phyloP scores from a whole-genome alignment of 1,284 basidiomycete genomes.

The Microbotryum scabiosae region DNA sequence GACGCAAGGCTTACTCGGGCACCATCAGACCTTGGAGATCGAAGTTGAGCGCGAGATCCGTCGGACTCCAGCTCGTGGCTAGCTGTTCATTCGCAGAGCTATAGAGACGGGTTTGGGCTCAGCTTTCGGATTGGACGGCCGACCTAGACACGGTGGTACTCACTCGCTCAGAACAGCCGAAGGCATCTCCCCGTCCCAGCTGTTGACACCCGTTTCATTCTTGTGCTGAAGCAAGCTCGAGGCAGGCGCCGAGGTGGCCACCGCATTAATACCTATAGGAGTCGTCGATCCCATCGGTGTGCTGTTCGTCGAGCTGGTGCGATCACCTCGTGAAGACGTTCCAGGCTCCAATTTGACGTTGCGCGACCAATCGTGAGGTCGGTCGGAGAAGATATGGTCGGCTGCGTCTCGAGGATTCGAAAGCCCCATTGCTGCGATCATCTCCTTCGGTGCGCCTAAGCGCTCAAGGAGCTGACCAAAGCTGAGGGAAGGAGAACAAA shows the following conservation, averaged over 20 bases:
- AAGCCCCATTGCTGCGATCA: constrained; percentile 1
- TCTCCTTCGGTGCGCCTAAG: constrained; percentile 9
- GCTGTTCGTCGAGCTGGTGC: not conserved
- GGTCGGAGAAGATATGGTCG: not conserved
- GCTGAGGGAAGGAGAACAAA: not conserved
- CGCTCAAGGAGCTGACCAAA: constrained; percentile 26
- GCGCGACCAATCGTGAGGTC: not conserved
- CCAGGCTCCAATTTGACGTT: no score
- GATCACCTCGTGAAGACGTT: not conserved
- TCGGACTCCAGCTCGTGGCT: not conserved
- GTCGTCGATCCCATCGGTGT: not conserved
- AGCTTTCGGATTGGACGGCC: not conserved
- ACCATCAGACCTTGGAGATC: constrained; percentile 11
- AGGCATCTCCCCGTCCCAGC: not conserved
- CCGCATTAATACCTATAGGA: not conserved
- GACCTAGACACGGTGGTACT: no score
- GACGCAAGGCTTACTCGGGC: constrained; percentile 9
- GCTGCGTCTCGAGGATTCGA: not conserved
- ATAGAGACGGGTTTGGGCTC: not conserved
- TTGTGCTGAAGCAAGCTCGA: not conserved
- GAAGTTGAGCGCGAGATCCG: constrained; percentile 2
- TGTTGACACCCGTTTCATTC: not conserved
- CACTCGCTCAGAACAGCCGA: no score
- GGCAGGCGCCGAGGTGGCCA: not conserved
- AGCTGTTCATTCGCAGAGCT: not conserved